Evolutionary conservation across 805 yeast genomes (phyloP).

Genomic region (Metschnikowia sp.): DNA sequence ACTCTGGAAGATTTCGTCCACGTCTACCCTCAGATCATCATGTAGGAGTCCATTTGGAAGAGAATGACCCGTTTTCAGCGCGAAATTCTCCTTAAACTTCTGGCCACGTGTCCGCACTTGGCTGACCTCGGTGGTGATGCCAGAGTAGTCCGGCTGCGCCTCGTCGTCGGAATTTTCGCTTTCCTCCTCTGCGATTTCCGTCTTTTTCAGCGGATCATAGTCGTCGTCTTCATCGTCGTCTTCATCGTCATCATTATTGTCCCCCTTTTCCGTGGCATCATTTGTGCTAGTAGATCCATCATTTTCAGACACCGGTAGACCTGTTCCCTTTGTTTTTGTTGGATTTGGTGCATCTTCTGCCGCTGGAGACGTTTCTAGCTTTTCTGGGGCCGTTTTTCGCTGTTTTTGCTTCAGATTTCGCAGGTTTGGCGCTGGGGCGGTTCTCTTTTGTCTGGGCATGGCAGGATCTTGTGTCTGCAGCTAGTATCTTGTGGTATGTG

Average conservation of each 20-base stretch:
- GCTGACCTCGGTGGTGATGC: slow-evolving; percentile 52
- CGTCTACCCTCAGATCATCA: slow-evolving; percentile 25
- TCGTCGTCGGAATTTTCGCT: slow-evolving; percentile 22
- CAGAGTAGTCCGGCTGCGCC: slow-evolving; percentile 37
- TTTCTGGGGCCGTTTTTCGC: too few species aligned
- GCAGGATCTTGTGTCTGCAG: too few species aligned
- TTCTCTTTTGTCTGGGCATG: too few species aligned
- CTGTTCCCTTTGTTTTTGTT: too few species aligned
- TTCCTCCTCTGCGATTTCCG: slow-evolving; percentile 8
- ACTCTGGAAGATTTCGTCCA: slow-evolving; percentile 31
- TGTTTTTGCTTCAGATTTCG: too few species aligned
- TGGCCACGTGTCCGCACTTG: slow-evolving; percentile 70
- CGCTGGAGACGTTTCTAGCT: too few species aligned
- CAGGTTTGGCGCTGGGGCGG: too few species aligned
- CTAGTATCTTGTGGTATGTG: too few species aligned
- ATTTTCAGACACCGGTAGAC: too few species aligned
- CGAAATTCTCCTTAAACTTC: slow-evolving; percentile 38
- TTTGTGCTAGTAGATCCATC: too few species aligned
- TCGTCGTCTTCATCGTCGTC: slow-evolving; percentile 58
- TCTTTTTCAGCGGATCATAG: slow-evolving; percentile 42
- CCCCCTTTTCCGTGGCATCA: not conserved
- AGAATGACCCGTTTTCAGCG: not conserved
- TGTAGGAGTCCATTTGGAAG: slow-evolving; percentile 12
- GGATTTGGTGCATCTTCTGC: too few species aligned
- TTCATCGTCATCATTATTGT: slow-evolving; percentile 32